Evolutionary conservation across 768 basidiomycete genomes (phyloP), one percentile per base, ranked within the genome.

Genomic region (Tylopilus intermedius): DNA sequence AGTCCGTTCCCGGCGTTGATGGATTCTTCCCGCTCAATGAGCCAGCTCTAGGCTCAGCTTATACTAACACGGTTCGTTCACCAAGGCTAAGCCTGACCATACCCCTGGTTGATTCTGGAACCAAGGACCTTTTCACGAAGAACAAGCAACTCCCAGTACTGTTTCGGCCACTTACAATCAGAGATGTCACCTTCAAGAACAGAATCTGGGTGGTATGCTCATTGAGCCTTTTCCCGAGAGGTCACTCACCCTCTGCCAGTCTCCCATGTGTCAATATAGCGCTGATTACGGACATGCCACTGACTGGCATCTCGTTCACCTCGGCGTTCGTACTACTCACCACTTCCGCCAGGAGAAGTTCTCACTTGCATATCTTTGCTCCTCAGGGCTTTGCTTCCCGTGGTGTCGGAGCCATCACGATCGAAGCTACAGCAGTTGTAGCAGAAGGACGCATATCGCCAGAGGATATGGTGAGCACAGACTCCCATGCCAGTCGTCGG

Each of bases 191-290:
- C 6, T 88, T 93, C 74, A 86, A 86, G 66, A 90, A 92, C 67
- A 72, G 88, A 49, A 80, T 87, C 38, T 88, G 80, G 58, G 84
- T 83, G 48, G 84, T 83, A 48, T 15, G 51, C 38, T 10, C 46
- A 9, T 26, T 29, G 2, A 43, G 18, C 47, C 15, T 45, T 42
- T 35, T 43, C 39, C 26, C 14, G 27, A 22, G 13, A 11, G 18
- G 41, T 14, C 42, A 26, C 24, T 48, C 39, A 47, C 11, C 5
- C 48, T 27, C 15, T 41, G 44, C 8, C 55, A 84, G 83, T 72
- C 86, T 10, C 87, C 86, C 2, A 90, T 91, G 89, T 91, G 90
- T 66, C 83, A 86, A 67, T 93, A 92, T 70, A 86, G 83, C 52
- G 75, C 82, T 8, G 79, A 86, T 42, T 71, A 83, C 47, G 90